phyloP scores from a whole-genome alignment of 2,329 filamentous ascomycete genomes.

The Neophaeococcomyces mojaviensis region DNA sequence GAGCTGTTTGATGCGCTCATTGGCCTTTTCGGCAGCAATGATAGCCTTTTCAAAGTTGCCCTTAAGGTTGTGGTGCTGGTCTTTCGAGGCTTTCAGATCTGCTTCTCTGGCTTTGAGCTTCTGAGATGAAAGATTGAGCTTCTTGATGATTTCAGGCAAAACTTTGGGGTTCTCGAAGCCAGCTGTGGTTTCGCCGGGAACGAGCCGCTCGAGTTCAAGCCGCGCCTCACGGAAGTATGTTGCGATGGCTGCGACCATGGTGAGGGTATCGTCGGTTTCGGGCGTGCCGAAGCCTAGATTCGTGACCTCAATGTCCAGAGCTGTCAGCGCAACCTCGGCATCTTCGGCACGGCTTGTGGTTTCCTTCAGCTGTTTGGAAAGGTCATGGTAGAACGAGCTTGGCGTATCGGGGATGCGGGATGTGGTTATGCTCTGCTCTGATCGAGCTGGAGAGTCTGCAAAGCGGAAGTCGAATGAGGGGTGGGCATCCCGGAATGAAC shows the following conservation, averaged over 20 bases:
- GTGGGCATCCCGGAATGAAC: constrained; percentile 29
- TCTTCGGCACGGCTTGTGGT: constrained; percentile 32
- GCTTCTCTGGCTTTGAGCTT: constrained; percentile 27
- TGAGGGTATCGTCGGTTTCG: constrained; percentile 18
- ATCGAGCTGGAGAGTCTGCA: constrained; percentile 18
- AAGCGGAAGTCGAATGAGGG: constrained; percentile 19
- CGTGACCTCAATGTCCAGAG: constrained; percentile 30
- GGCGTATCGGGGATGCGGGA: constrained; percentile 30
- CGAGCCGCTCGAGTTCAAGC: constrained; percentile 35
- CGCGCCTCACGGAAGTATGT: constrained; percentile 36
- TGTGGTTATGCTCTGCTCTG: constrained; percentile 11
- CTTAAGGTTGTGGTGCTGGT: constrained; percentile 35
- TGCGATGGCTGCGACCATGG: constrained; percentile 32
- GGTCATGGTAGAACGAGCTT: constrained; percentile 31
- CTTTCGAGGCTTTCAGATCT: constrained; percentile 30
- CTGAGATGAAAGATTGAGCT: constrained; percentile 28
- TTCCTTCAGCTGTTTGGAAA: constrained; percentile 30
- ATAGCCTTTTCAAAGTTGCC: constrained; percentile 39
- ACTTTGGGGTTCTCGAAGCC: constrained; percentile 32
- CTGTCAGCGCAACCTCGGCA: constrained; percentile 30
- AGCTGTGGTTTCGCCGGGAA: constrained; percentile 38
- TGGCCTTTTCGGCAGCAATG: constrained; percentile 31
- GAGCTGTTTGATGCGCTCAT: constrained; percentile 30
- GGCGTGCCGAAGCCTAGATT: constrained; percentile 34
- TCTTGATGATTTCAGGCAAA: constrained; percentile 33